Evolutionary conservation across 352 stramenopile genomes (phyloP).

Genomic region (Pythium angustatum): DNA sequence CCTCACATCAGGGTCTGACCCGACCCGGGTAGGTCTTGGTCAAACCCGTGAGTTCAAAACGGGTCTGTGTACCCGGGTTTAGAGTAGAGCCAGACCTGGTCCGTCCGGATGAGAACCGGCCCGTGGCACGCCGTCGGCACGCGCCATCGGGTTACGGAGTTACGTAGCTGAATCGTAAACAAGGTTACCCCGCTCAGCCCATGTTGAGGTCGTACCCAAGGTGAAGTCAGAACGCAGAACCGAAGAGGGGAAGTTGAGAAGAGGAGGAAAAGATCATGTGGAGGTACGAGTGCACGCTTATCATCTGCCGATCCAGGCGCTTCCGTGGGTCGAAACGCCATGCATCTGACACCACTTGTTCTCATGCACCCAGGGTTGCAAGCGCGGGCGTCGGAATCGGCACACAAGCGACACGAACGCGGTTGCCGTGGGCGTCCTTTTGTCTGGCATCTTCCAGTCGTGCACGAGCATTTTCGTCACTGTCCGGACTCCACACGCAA

Average conservation of each 20-base stretch:
- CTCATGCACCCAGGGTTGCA: constrained; percentile 6
- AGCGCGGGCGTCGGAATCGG: constrained; percentile 28
- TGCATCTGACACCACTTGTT: not conserved
- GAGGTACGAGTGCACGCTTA: constrained; percentile 9
- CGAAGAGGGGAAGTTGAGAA: not conserved
- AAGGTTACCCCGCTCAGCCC: not conserved
- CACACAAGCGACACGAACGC: constrained; percentile 12
- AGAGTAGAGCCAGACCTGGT: not conserved
- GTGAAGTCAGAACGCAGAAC: not conserved
- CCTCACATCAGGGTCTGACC: not conserved
- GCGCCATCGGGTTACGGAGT: not conserved
- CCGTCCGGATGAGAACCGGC: not conserved
- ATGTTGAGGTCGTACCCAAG: constrained; percentile 10
- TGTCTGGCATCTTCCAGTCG: not conserved
- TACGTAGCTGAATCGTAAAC: constrained; percentile 7
- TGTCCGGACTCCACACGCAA: constrained; percentile 1
- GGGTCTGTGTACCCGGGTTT: not conserved
- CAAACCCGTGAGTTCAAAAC: constrained; percentile 6
- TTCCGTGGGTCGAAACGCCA: not conserved
- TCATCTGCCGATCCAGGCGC: not conserved
- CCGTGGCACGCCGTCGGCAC: constrained; percentile 14
- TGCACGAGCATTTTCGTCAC: not conserved
- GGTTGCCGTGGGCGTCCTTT: not conserved
- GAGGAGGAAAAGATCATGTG: constrained; percentile 19
- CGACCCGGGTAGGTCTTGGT: not conserved